A percentile compares a stretch with the other conserved stretches of the same genome.
Conservation (phyloP, 1,139 yeast species). For the Taphrina sp. region DNA sequence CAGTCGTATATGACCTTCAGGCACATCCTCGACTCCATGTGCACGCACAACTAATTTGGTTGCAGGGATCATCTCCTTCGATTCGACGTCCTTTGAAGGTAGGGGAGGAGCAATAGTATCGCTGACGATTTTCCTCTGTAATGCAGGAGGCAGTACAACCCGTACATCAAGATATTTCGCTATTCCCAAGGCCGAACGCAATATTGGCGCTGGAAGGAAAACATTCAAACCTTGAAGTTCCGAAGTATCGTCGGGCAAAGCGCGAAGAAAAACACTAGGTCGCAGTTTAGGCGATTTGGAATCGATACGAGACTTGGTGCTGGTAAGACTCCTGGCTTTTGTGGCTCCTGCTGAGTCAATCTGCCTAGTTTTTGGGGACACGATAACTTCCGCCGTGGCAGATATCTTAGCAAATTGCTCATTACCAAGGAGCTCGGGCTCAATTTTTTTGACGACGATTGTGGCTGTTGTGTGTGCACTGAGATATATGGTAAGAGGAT, state of each 20-base stretch:
- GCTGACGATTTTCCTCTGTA: conserved; percentile 51
- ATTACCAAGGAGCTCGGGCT: conserved; percentile 46
- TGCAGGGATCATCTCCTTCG: conserved; percentile 42
- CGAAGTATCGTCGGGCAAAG: not conserved
- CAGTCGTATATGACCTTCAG: conserved; percentile 54
- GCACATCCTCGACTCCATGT: conserved; percentile 47
- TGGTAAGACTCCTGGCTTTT: not conserved
- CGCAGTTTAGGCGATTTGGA: not conserved
- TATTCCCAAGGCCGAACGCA: conserved; percentile 39
- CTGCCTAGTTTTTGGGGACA: conserved; percentile 70
- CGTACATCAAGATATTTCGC: conserved; percentile 51
- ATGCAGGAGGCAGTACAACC: conserved; percentile 46
- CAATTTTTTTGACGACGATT: conserved; percentile 60
- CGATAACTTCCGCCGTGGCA: conserved; percentile 73
- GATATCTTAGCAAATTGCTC: conserved; percentile 57
- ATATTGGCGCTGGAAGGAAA: conserved; percentile 6
- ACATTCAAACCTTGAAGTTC: conserved; percentile 8
- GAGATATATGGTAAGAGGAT: conserved; percentile 68
- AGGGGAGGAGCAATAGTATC: conserved; percentile 38
- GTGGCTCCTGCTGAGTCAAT: conserved; percentile 40
- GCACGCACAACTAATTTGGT: conserved; percentile 57
- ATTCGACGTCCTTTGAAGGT: conserved; percentile 26
- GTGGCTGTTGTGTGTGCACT: conserved; percentile 61
- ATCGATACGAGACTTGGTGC: conserved; percentile 8
- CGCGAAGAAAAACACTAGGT: conserved; percentile 31